phyloP scores from a whole-genome alignment of 116 monocot genomes.

The Papilionanthe hybrid region DNA sequence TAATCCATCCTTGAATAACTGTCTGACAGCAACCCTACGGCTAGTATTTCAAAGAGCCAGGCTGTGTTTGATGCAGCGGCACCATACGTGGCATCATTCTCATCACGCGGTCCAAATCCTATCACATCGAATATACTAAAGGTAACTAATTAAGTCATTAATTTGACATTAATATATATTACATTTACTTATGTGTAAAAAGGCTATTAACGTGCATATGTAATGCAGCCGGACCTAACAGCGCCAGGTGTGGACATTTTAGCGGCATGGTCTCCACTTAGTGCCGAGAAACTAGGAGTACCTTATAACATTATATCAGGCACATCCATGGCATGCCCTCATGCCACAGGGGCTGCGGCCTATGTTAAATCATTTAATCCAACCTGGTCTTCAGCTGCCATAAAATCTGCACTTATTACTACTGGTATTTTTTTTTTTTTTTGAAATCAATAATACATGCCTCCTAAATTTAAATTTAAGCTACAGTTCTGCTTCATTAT shows the following conservation, averaged over 20 bases:
- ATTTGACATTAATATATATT: neutral
- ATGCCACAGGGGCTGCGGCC: constrained; percentile 8
- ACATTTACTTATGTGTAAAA: neutral
- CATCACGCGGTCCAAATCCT: constrained; percentile 23
- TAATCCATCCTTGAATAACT: neutral
- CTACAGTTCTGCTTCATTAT: no score
- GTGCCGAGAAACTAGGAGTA: neutral
- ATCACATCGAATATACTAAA: constrained; percentile 17
- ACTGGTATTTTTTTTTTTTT: constrained; percentile 5
- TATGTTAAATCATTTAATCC: constrained; percentile 23
- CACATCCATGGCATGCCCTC: constrained; percentile 25
- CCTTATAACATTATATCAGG: constrained; percentile 21
- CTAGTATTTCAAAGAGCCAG: constrained; percentile 13
- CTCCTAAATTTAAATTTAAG: no score
- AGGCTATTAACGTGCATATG: no score
- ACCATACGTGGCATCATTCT: constrained; percentile 22
- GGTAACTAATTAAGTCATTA: constrained; percentile 7
- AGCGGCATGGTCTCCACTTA: constrained; percentile 14
- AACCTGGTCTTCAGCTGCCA: constrained; percentile 12
- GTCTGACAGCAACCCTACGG: constrained; percentile 17
- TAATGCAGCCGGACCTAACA: constrained; percentile 18
- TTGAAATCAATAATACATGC: no score
- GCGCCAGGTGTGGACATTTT: constrained; percentile 25
- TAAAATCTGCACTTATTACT: constrained; percentile 20
- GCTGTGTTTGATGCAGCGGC: constrained; percentile 8